Evolutionary conservation across 2,329 filamentous ascomycete species (phyloP), one percentile per base, ranked within the genome.

Genomic region (Exophiala dermatitidis): DNA sequence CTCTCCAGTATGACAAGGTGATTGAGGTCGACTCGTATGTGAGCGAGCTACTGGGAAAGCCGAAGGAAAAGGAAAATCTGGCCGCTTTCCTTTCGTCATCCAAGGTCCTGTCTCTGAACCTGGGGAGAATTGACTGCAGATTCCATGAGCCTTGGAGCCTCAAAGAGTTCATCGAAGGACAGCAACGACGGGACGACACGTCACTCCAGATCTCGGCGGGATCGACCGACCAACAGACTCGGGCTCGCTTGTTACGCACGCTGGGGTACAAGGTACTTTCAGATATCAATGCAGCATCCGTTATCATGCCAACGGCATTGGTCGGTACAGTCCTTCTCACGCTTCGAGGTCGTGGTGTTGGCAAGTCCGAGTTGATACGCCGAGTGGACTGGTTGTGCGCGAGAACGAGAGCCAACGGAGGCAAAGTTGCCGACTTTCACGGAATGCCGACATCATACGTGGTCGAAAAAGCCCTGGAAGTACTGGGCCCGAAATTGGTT

Each of bases 11-110:
- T 67, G 93, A 98, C 75, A 98, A 97, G 67, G 93, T 98, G 52
- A 94, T 98, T 55, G 93, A 98, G 69, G 95, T 94, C 0, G 90
- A 95, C 69, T 93, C 90, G 3, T 98, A 98, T 65, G 91, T 97
- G 42, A 93, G 84, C 33, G 93, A 98, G 69, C 79, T 98, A 1
- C 78, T 98, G 0, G 93, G 93, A 2, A 85, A 94, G 57, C 93
- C 93, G 0, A 98, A 98, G 71, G 88, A 88, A 65, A 95, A 95
- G 67, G 93, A 98, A 67, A 96, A 95, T 58, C 73, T 98, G 36
- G 81, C 84, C 33, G 88, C 94, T 64, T 95, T 98, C 63, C 72
- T 98, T n/a, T 86, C 85, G 1, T 82, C 88, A 30, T 94, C 90
- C 0, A 95, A 88, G 0, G 85, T 98, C 1, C 74, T 98, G 3